Conservation (phyloP, 2,329 filamentous ascomycete species). For the Ophiostoma piceae region DNA sequence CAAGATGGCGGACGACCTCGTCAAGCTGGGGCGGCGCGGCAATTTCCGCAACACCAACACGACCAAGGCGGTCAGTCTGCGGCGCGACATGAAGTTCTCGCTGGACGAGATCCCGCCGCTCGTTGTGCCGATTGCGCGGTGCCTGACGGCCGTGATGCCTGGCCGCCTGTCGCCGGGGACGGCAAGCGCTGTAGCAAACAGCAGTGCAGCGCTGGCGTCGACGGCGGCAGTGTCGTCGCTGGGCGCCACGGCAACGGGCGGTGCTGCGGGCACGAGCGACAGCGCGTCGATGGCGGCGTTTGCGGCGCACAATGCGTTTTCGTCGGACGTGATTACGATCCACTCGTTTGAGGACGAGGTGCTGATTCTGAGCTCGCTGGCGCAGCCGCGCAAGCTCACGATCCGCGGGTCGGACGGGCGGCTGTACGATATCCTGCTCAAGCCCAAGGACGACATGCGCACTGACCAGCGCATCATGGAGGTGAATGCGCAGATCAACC, state of each 20-base stretch:
- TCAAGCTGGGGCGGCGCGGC: conserved; percentile 52
- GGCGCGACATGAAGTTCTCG: conserved; percentile 74
- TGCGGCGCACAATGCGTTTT: conserved; percentile 78
- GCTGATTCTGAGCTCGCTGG: conserved; percentile 80
- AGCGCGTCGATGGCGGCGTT: conserved; percentile 33
- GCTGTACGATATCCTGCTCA: conserved; percentile 84
- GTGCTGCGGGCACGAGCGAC: background rate
- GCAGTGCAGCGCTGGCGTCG: background rate
- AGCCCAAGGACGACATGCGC: conserved; percentile 94
- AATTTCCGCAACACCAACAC: conserved; percentile 74
- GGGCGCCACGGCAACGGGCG: background rate
- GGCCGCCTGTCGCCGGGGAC: background rate
- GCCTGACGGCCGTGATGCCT: conserved; percentile 76
- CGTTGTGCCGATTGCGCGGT: conserved; percentile 83
- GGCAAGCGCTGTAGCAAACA: background rate
- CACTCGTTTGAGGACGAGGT: conserved; percentile 79
- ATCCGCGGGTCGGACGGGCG: conserved; percentile 85
- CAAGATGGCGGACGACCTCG: conserved; percentile 48
- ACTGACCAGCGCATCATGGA: conserved; percentile 99
- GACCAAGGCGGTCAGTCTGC: conserved; percentile 66
- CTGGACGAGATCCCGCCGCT: conserved; percentile 76
- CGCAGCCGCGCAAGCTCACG: conserved; percentile 84
- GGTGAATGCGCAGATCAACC: conserved; percentile 97
- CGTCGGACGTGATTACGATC: conserved; percentile 79
- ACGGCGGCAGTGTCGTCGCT: background rate